phyloP scores from a whole-genome alignment of 495 filamentous ascomycete genomes.

The Hypomontagnella submonticulosa region DNA sequence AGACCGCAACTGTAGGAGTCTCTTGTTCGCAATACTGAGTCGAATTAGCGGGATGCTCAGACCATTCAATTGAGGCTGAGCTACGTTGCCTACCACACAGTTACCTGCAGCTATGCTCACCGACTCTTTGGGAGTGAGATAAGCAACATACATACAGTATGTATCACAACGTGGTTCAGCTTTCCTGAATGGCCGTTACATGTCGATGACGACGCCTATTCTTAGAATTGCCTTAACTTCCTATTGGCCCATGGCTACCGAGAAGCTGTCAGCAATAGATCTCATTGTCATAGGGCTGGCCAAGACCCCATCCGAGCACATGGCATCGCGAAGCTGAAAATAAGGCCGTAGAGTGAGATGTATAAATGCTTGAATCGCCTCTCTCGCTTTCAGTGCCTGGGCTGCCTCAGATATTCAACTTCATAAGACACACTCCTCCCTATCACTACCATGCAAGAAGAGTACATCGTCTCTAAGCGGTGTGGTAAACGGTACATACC shows the following conservation, averaged over 20 bases:
- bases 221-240: slow-evolving; percentile 6
- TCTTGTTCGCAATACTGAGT: background rate
- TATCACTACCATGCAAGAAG: slow-evolving; percentile 31
- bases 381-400: slow-evolving; percentile 1
- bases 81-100: slow-evolving; percentile 6
- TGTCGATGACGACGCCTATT: slow-evolving; percentile 28
- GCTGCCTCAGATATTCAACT: too few species aligned
- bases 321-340: background rate
- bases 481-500: slow-evolving; percentile 23
- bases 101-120: slow-evolving; percentile 21
- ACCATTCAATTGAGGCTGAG: slow-evolving; percentile 28
- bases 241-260: slow-evolving; percentile 29
- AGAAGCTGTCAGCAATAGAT: slow-evolving; percentile 27
- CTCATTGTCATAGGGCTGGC: slow-evolving; percentile 34
- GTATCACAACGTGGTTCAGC: slow-evolving; percentile 25
- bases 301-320: slow-evolving; percentile 17
- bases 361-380: slow-evolving; percentile 15
- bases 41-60: slow-evolving; percentile 29
- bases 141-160: slow-evolving; percentile 25
- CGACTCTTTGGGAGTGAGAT: slow-evolving; percentile 40
- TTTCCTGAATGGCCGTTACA: slow-evolving; percentile 12
- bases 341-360: slow-evolving; percentile 5
- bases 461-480: slow-evolving; percentile 39
- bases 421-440: background rate
- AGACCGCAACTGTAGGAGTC: slow-evolving; percentile 37